These are phyloP conservation scores for Acacia confusa DNA, from an alignment of 306 rosid genomes.

Conservation along the genomic window DNA sequence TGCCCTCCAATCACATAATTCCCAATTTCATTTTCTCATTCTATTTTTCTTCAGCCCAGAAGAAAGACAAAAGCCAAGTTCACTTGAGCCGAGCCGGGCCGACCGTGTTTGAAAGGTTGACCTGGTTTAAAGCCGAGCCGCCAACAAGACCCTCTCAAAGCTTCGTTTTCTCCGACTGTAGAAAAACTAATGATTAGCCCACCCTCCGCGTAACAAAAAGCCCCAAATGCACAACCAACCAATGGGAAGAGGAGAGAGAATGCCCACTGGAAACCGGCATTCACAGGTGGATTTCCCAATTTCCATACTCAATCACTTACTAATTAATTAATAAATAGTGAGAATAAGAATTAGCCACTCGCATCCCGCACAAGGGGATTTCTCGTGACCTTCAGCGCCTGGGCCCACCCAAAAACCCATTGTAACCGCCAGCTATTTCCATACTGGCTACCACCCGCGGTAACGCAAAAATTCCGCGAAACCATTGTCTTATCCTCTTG, in stretches of 20 bases:
- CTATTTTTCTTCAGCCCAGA: neutral
- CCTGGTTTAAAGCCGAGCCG: conserved; percentile 41
- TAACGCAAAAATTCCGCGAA: conserved; percentile 25
- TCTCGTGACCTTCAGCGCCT: conserved; percentile 17
- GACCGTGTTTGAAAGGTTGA: conserved; percentile 31
- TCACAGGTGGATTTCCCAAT: neutral
- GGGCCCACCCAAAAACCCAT: conserved; percentile 29
- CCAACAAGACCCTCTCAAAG: conserved; percentile 31
- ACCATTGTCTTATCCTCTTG: conserved; percentile 29
- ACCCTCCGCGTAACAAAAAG: conserved; percentile 67
- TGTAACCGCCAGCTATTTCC: conserved; percentile 71
- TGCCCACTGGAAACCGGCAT: conserved; percentile 14
- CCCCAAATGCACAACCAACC: conserved; percentile 42
- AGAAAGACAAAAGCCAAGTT: neutral
- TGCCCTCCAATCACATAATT: neutral
- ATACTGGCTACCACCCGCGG: conserved; percentile 50
- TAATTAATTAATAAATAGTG: neutral
- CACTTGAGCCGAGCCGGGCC: neutral
- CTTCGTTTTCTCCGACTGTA: conserved; percentile 52
- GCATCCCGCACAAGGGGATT: neutral
- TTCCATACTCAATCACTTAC: neutral
- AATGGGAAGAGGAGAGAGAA: conserved; percentile 40
- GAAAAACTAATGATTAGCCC: conserved; percentile 59
- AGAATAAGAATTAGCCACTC: neutral
- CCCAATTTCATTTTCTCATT: neutral